Evolutionary conservation across 2,329 filamentous ascomycete genomes (phyloP), one percentile per base, ranked within the genome.

Genomic region (Cladorrhinum sp.): DNA sequence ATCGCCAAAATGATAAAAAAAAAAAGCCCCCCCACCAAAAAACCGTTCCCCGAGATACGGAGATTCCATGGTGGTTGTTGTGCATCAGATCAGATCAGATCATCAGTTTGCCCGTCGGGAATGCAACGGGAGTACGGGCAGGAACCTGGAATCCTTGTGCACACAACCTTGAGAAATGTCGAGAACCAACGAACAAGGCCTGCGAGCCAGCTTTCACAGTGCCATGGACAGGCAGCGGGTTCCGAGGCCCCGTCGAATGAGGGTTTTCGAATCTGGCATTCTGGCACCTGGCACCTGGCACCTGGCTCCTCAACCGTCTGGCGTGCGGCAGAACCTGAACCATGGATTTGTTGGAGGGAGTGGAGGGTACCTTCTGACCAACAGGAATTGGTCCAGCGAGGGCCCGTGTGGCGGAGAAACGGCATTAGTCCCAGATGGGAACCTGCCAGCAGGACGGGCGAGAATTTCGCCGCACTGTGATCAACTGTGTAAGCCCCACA

Each of bases 321-420:
- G 14, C 36, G 16, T 20, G 24, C 54, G 57, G 54, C 58, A 61
- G 64, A 66, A 64, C 64, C 64, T 64, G 55, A 65, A 61, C 60
- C 62, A 62, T 65, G 66, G 65, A 65, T 62, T 55, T 51, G 57
- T 54, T 26, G 36, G 6, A 30, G 12, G 18, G 20, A n/a, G n/a
- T 28, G 26, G 26, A 28, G 26, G 26, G 9, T 28, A 28, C 26
- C 53, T 55, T 55, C 48, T 49, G 53, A 61, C 65, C 65, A 66
- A 68, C 60, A 61, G 46, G 61, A 60, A 55, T 3, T 51, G 10
- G 46, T 24, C 36, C 24, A 53, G 48, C 18, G 30, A 42, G 21
- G 46, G 46, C 24, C 48, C 56, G 57, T 56, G 64, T 58, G 62
- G 61, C 60, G 51, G 63, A 64, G 64, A 67, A 61, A 61, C 61